Percentiles rank a stretch among this genome's conserved stretches.
These are phyloP conservation scores for Macrophomina phaseolina DNA, from an alignment of 2,329 filamentous ascomycete species.

Conservation along the genomic window DNA sequence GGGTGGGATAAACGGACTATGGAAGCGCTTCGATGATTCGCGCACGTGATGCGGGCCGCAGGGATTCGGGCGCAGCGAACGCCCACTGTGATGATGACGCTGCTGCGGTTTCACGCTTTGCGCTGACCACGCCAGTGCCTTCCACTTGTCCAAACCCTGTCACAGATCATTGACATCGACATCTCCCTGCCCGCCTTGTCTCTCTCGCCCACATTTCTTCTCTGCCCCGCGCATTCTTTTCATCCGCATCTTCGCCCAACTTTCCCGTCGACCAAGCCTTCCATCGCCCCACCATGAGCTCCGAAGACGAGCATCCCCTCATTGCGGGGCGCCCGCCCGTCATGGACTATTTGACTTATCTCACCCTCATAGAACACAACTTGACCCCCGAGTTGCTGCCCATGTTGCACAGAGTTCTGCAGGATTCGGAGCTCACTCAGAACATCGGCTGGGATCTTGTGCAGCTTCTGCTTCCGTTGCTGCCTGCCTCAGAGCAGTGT, in stretches of 20 bases:
- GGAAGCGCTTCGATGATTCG: neutral
- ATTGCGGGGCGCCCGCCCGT: conserved; percentile 64
- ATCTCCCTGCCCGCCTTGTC: conserved; percentile 16
- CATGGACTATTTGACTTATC: conserved; percentile 75
- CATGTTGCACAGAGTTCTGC: conserved; percentile 69
- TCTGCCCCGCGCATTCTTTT: neutral
- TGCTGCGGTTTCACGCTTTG: conserved; percentile 10
- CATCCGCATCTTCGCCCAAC: neutral
- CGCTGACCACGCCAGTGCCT: conserved; percentile 6
- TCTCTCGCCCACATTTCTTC: conserved; percentile 5
- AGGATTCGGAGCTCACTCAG: conserved; percentile 70
- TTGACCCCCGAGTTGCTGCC: conserved; percentile 71
- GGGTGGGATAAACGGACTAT: neutral
- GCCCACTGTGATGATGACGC: conserved; percentile 23
- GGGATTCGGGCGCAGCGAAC: conserved; percentile 10
- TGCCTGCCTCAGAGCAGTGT: conserved; percentile 70
- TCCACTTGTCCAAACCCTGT: conserved; percentile 15
- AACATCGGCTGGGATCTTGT: conserved; percentile 87
- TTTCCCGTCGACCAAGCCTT: neutral
- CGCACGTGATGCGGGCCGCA: conserved; percentile 10
- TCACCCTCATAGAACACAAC: conserved; percentile 78
- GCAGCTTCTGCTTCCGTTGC: conserved; percentile 71
- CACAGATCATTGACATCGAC: conserved; percentile 25
- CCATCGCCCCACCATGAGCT: conserved; percentile 17
- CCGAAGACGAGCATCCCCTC: conserved; percentile 53